phyloP scores from a whole-genome alignment of 148 eudicot species.

The Vaccinium darrowii region DNA sequence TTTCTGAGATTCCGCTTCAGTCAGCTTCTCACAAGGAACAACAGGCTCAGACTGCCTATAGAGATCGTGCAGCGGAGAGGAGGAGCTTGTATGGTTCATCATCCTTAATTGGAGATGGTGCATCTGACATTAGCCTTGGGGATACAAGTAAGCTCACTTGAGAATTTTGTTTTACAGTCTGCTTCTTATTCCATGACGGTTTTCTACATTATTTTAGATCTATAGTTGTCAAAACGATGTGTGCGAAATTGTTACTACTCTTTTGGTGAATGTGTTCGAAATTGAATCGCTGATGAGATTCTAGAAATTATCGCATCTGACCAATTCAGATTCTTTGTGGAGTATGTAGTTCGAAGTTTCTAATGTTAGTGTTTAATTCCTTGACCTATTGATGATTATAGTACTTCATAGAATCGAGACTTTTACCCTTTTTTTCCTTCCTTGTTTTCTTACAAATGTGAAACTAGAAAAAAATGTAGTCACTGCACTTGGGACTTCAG shows the following conservation, averaged over 20 bases:
- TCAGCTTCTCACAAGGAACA: conserved; percentile 59
- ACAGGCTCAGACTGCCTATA: conserved; percentile 54
- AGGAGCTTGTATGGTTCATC: conserved; percentile 92
- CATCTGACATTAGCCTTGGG: conserved; percentile 38
- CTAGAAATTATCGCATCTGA: neutral
- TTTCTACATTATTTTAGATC: neutral
- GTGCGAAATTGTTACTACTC: neutral
- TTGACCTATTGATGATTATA: neutral
- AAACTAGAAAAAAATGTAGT: neutral
- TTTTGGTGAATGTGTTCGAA: neutral
- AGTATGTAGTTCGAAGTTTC: neutral
- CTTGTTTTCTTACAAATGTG: neutral
- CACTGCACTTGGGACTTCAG: neutral
- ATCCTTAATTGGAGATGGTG: conserved; percentile 60
- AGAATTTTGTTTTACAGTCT: neutral
- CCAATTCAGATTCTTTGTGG: neutral
- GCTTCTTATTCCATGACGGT: neutral
- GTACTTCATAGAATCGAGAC: neutral
- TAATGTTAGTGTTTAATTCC: neutral
- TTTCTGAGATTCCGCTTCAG: conserved; percentile 78
- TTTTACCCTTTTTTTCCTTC: neutral
- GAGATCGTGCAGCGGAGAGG: conserved; percentile 98
- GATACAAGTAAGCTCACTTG: conserved; percentile 75
- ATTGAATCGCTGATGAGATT: neutral
- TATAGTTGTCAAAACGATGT: neutral